phyloP scores from a whole-genome alignment of 148 eudicot species.

The Hydrangea macrophylla region DNA sequence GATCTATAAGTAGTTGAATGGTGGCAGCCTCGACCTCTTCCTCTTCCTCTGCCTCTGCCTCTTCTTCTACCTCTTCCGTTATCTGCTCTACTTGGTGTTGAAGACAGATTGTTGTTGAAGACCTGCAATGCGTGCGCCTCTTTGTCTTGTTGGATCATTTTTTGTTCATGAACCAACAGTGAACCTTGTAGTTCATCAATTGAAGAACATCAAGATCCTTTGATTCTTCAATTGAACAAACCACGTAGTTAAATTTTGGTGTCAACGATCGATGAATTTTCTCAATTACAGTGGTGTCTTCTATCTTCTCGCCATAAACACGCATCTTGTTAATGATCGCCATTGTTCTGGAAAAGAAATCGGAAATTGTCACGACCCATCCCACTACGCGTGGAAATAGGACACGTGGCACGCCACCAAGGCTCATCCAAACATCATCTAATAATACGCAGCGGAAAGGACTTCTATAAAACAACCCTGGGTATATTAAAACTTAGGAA shows the following conservation, averaged over 20 bases:
- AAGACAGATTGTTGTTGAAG: constrained; percentile 1
- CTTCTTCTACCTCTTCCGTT: constrained; percentile 22
- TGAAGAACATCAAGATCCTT: constrained; percentile 13
- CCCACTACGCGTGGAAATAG: no score
- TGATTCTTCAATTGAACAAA: no score
- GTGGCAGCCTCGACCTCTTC: neutral
- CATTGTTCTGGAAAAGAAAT: constrained; percentile 6
- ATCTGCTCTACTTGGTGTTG: constrained; percentile 9
- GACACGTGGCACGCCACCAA: no score
- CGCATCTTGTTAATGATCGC: constrained; percentile 16
- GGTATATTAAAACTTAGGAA: no score
- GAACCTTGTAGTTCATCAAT: constrained; percentile 24
- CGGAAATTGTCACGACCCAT: neutral
- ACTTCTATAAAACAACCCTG: no score
- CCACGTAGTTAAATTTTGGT: constrained; percentile 16
- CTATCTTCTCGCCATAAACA: constrained; percentile 6
- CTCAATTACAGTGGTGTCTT: constrained; percentile 3
- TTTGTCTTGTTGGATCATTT: constrained; percentile 8
- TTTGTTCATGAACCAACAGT: constrained; percentile 24
- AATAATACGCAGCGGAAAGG: no score
- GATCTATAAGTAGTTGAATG: neutral
- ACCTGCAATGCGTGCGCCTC: constrained; percentile 24
- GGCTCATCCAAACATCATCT: no score
- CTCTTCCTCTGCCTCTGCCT: constrained; percentile 6
- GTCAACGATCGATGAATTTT: constrained; percentile 15